A percentile compares a stretch with the other conserved stretches of the same genome.
Evolutionary conservation across 2,329 filamentous ascomycete species (phyloP).

Genomic region (Exophiala sp.): DNA sequence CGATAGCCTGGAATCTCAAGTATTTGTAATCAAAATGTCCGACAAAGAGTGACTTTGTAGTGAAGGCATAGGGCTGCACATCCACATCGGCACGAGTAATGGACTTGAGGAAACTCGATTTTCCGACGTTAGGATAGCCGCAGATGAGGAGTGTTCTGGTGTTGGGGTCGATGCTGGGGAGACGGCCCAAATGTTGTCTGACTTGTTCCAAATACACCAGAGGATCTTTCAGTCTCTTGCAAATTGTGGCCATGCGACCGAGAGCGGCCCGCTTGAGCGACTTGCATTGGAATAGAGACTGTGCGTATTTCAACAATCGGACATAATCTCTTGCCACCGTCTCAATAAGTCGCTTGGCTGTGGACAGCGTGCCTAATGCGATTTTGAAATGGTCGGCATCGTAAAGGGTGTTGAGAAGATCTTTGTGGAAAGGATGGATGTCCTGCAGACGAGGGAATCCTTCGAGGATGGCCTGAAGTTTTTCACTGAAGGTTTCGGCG

Average conservation of each 20-base stretch:
- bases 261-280: conserved; percentile 94
- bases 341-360: conserved; percentile 93
- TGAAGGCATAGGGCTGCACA: conserved; percentile 96
- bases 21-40: conserved; percentile 98
- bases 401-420: conserved; percentile 94
- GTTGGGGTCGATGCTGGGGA: conserved; percentile 97
- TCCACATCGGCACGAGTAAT: conserved; percentile 93
- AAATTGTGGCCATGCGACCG: conserved; percentile 96
- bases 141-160: conserved; percentile 93
- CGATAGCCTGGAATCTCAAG: conserved; percentile 82
- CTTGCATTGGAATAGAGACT: conserved; percentile 97
- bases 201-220: conserved; percentile 94
- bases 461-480: conserved; percentile 82
- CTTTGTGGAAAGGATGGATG: conserved; percentile 89
- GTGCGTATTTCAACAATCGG: conserved; percentile 89
- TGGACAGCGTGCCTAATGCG: conserved; percentile 89
- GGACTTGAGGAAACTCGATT: conserved; percentile 89
- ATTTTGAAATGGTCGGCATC: conserved; percentile 98
- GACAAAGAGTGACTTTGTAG: conserved; percentile 93
- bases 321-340: conserved; percentile 95
- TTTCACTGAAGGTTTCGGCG: conserved; percentile 92
- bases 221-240: conserved; percentile 89
- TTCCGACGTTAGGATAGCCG: conserved; percentile 96
- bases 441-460: conserved; percentile 89
- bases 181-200: conserved; percentile 91